Base-by-base conservation (phyloP, 768 basidiomycete species). In the Amanita inopinata region DNA sequence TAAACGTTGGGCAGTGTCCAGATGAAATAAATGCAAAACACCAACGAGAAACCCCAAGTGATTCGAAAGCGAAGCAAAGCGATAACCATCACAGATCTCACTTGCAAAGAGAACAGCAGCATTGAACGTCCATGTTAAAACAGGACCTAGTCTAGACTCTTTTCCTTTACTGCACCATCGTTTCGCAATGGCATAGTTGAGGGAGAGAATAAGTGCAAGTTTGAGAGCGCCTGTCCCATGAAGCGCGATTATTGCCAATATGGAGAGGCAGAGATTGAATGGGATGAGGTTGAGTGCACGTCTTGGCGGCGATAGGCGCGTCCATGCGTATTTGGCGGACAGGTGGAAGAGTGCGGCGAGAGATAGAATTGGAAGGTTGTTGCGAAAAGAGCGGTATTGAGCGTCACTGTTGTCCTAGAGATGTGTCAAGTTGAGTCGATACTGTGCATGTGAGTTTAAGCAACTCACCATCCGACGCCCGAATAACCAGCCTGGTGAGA, bases 351-450 rank as follows among this genome's bases (percentile, higher is more conserved):
- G 45, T 11, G 69, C 66, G 9, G 66, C 64, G 23, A 61, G 49
- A 12, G 69, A 53, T 3, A 98, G 71, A 4, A 79, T 59, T 4
- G 81, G 75, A 34, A 97, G 56, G 56, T 91, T 88, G 51, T 73
- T 69, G 28, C 96, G 76, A 61, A 99, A 96, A 2, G 79, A 73
- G 18, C 83, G 83, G 57, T 92, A 97, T 65, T 98, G 96, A 0
- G 71, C 65, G 54, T 98, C 96, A 49, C 87, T 90, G 55, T 83
- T 87, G 60, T 99, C 96, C 94, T 97, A 49, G 7, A 25, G 36
- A 27, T 31, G 23, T 18, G 37, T 24, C 47, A 37, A 47, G 18
- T 38, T 47, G 24, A 44, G 42, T 24, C 33, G 34, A 11, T 25
- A 9, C 35, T 27, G 25, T 18, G 9, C 17, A n/a, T 39, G 42